Conservation (phyloP, 495 filamentous ascomycete species). For the Podospora bellae-mahoneyi region DNA sequence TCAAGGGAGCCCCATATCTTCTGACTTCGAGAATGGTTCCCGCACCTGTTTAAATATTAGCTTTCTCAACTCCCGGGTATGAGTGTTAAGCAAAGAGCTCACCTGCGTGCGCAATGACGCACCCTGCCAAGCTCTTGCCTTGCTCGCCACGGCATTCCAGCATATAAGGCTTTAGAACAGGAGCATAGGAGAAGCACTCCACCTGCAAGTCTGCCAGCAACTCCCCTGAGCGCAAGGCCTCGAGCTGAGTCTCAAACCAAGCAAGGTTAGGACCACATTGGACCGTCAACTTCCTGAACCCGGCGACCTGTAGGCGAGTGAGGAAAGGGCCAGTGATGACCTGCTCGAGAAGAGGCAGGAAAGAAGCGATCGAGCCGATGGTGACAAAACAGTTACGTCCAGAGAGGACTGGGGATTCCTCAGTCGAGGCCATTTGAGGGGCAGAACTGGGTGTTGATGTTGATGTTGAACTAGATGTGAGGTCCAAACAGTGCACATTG, state of each 20-base stretch:
- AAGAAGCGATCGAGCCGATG: constrained; percentile 85
- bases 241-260: constrained; percentile 28
- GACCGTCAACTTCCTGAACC: constrained; percentile 65
- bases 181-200: constrained; percentile 62
- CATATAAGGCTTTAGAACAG: constrained; percentile 55
- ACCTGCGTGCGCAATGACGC: constrained; percentile 93
- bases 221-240: constrained; percentile 14
- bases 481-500: background rate
- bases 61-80: background rate
- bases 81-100: constrained; percentile 23
- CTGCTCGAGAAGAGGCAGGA: constrained; percentile 64
- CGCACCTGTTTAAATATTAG: constrained; percentile 55
- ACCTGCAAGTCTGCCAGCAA: constrained; percentile 44
- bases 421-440: background rate
- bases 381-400: constrained; percentile 63
- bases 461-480: background rate
- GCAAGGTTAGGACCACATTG: constrained; percentile 66
- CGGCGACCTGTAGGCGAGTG: constrained; percentile 45
- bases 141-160: constrained; percentile 31
- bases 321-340: constrained; percentile 62
- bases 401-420: background rate
- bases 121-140: constrained; percentile 43
- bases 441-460: background rate
- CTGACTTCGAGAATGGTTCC: constrained; percentile 85
- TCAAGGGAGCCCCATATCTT: constrained; percentile 59